A percentile compares a stretch with the other conserved stretches of the same genome.
Evolutionary conservation across 2,329 filamentous ascomycete species (phyloP).

Genomic region (Verticillium tricorpus): DNA sequence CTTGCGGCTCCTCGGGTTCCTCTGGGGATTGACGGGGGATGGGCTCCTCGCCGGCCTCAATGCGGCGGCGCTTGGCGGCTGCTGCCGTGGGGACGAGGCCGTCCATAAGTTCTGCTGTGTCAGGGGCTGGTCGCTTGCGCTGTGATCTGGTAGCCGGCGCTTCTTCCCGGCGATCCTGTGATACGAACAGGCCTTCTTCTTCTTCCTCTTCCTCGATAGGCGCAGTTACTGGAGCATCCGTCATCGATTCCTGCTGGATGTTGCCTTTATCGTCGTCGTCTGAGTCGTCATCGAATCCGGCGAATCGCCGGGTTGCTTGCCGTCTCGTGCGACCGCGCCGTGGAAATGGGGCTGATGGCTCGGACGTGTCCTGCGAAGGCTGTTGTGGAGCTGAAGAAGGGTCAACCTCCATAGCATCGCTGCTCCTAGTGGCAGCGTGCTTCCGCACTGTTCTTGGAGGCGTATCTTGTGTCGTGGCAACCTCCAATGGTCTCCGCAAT

Average conservation of each 20-base stretch:
- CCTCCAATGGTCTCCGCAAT: conserved; percentile 64
- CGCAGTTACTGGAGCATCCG: conserved; percentile 4
- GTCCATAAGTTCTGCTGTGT: conserved; percentile 58
- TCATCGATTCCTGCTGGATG: conserved; percentile 18
- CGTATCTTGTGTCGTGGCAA: conserved; percentile 30
- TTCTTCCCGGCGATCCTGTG: conserved; percentile 35
- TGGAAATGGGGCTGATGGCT: not conserved
- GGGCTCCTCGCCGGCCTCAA: conserved; percentile 53
- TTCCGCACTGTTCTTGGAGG: conserved; percentile 15
- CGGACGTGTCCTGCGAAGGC: conserved; percentile 1
- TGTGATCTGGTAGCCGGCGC: conserved; percentile 19
- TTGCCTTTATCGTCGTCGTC: conserved; percentile 29
- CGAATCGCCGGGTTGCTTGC: conserved; percentile 54
- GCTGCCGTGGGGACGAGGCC: conserved; percentile 71
- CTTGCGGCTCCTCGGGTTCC: conserved; percentile 19
- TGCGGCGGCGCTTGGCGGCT: conserved; percentile 71
- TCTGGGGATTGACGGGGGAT: conserved; percentile 24
- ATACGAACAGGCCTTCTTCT: conserved; percentile 51
- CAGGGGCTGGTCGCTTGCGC: conserved; percentile 41
- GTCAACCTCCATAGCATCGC: conserved; percentile 20
- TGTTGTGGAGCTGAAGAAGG: conserved; percentile 9
- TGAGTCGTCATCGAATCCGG: conserved; percentile 58
- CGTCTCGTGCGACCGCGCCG: conserved; percentile 13
- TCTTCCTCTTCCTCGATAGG: conserved; percentile 17
- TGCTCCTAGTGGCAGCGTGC: conserved; percentile 12